Base-by-base conservation (phyloP, 139 green algal genomes). In the Nannochloris sp. region DNA sequence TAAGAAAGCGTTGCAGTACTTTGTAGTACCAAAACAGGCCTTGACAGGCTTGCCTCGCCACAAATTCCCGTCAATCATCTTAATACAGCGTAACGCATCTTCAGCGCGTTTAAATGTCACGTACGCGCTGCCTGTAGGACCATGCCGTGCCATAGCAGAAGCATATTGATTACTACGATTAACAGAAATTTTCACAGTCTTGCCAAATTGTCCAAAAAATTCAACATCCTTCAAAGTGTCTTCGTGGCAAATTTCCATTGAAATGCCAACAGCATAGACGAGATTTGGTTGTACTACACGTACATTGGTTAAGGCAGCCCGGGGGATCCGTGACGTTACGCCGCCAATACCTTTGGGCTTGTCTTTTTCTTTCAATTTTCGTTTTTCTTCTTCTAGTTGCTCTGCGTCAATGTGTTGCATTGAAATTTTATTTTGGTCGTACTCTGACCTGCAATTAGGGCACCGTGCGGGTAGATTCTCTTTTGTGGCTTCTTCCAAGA, bases 1-100 rank as follows among this genome's bases (percentile, higher is more conserved):
- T 19, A 97, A 67, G 63, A 92, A 97, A 12, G 90, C 82, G 70
- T 95, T 93, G 83, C 90, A 97, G 76, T 96, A 97, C 71, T 97
- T 97, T n/a, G 90, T 97, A 14, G 90, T 97, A 4, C 90, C 90
- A 76, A 92, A 96, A 75, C 89, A 97, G 4, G 90, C 90, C 51
- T 83, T 79, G 25, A 91, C 75, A 8, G 64, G 48, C 62, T 84
- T 84, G 44, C 85, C 85, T 79, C 83, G 69, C 83, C 89, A 89
- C 23, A 73, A 60, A 12, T 39, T 56, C 13, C 87, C 84, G 45
- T 97, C 89, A 4, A 96, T 72, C 6, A 51, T 64, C 36, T 87
- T 68, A 39, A 97, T 96, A 78, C 90, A 97, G 19, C 66, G 70
- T 71, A 85, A 53, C 7, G 90, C 90, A 60, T 97, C 90, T 29